Evolutionary conservation across 768 basidiomycete species (phyloP), one percentile per base, ranked within the genome.

Genomic region (Lentinula guzmanii): DNA sequence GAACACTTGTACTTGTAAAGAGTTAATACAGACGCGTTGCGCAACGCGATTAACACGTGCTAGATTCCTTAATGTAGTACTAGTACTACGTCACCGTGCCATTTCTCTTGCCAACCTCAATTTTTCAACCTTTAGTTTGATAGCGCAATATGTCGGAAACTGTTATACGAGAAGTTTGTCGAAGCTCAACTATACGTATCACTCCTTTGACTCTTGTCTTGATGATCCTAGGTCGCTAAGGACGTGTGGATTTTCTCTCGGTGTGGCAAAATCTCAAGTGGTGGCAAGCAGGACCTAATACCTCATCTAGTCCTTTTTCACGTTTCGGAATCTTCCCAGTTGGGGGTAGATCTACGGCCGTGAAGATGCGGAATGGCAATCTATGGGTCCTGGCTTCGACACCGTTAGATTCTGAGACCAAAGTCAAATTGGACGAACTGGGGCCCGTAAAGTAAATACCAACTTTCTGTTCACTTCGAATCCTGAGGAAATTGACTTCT

Each of bases 351-450:
- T 87, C 91, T 8, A 95, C 93, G 0, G 94, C 92, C 0, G 78
- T 96, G 65, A 84, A 80, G 72, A 77, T 95, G 31, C 73, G 73
- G 45, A 79, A 82, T 53, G 86, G 88, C 41, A 85, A 82, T 15
- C 85, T 95, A 31, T 95, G 91, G 85, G 77, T 94, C 10, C 76
- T 93, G 24, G 92, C 90, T 1, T 93, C 91, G 0, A 88, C 88
- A 5, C 88, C 90, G 0, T 73, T 91, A 58, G 81, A 83, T 43
- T 73, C 75, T 2, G 84, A 84, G 31, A 93, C 91, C 3, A 87
- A 86, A 68, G 62, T 72, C 2, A 86, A 81, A 52, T 70, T 93
- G 8, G 77, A 83, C 51, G 76, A 79, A 34, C 73, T 94, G 1
- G 91, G 93, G 0, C 81, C 82, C 13, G 88, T 93, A 54, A 86